Conservation (phyloP, 2,329 filamentous ascomycete genomes). For the Cladophialophora bantiana region DNA sequence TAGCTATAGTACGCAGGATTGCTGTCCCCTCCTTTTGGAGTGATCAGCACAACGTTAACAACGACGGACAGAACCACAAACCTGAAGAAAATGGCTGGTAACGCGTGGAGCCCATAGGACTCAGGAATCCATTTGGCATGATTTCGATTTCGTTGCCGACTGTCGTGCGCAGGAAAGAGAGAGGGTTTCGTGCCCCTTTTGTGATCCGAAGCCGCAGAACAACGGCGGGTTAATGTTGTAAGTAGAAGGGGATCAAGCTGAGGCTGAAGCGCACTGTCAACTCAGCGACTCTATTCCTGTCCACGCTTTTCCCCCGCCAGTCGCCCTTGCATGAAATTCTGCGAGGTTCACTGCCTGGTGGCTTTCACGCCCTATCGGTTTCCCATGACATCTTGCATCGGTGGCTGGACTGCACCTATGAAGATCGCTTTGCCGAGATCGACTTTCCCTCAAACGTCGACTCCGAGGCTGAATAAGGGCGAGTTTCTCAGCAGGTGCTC, state of each 20-base stretch:
- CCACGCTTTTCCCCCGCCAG: not conserved
- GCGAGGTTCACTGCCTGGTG: not conserved
- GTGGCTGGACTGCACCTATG: not conserved
- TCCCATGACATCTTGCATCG: not conserved
- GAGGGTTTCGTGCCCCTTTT: not conserved
- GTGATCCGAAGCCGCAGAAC: not conserved
- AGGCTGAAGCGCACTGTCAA: slow-evolving; percentile 1
- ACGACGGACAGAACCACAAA: not conserved
- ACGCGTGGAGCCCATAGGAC: not conserved
- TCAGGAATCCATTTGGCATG: not conserved
- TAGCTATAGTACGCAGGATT: not conserved
- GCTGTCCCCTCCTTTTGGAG: not conserved
- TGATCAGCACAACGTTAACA: not conserved
- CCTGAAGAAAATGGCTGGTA: not conserved
- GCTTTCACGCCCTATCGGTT: not conserved
- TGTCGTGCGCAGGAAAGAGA: not conserved
- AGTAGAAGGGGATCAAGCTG: not conserved
- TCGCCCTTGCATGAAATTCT: not conserved
- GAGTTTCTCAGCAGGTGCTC: not conserved
- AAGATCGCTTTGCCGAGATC: not conserved
- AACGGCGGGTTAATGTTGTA: not conserved
- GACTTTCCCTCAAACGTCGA: not conserved
- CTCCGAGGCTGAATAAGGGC: not conserved
- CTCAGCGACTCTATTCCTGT: not conserved
- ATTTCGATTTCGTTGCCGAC: not conserved